Conservation (phyloP, 2,329 filamentous ascomycete genomes). For the Penicillium sp. region DNA sequence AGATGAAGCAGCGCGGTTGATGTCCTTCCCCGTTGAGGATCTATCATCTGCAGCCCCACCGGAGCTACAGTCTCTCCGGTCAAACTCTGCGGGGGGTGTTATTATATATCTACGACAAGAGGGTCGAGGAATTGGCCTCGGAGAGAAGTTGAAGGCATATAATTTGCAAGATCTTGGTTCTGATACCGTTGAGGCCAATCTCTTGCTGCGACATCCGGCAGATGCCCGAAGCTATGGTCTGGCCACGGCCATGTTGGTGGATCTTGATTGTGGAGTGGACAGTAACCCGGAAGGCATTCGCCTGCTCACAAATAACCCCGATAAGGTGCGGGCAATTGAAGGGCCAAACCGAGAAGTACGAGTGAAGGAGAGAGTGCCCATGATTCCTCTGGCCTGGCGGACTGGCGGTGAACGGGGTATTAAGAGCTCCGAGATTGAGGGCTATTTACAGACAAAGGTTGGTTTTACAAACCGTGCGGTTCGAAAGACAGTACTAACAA, state of each 20-base stretch:
- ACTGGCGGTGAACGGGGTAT: constrained; percentile 73
- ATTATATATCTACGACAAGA: constrained; percentile 96
- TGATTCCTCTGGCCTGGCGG: constrained; percentile 93
- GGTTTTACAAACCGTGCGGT: constrained; percentile 28
- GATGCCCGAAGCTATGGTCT: constrained; percentile 92
- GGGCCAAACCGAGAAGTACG: constrained; percentile 82
- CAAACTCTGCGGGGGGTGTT: constrained; percentile 67
- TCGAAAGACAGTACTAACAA: not conserved
- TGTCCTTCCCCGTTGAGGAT: constrained; percentile 61
- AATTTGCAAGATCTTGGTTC: constrained; percentile 94
- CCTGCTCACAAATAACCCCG: constrained; percentile 91
- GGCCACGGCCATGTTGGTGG: constrained; percentile 89
- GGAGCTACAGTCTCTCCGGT: constrained; percentile 35
- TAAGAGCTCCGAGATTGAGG: constrained; percentile 81
- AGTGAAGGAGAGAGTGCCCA: constrained; percentile 84
- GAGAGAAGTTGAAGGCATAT: constrained; percentile 96
- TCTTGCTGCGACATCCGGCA: constrained; percentile 84
- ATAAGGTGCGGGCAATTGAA: constrained; percentile 92
- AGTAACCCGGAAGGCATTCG: constrained; percentile 59
- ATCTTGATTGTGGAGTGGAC: constrained; percentile 68
- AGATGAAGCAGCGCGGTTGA: constrained; percentile 89
- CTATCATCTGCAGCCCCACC: constrained; percentile 27
- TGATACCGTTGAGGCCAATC: constrained; percentile 96
- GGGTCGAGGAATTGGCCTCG: constrained; percentile 87
- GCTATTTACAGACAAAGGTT: constrained; percentile 92